Evolutionary conservation across 345 rosid species (phyloP), one percentile per base, ranked within the genome.

Genomic region (Citrus australasica): DNA sequence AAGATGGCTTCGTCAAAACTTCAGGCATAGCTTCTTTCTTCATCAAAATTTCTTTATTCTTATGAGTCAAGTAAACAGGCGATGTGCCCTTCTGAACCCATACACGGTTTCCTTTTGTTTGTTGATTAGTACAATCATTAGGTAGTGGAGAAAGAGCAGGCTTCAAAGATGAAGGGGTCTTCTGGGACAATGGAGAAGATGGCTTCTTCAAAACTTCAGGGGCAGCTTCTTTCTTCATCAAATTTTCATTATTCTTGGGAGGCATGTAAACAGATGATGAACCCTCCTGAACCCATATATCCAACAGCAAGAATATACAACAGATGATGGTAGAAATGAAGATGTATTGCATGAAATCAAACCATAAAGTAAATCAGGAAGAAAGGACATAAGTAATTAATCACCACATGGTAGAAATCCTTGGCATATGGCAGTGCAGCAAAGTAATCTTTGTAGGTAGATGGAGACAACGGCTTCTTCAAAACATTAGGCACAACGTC

Each of bases 401-500:
- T 32, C 70, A 73, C 76, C 83, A 79, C 64, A 28, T n/a, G 6
- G 65, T 83, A 80, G 76, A 73, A 64, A 75, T 77, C 83, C 75
- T 83, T 79, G 0, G 83, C 86, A 80, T 74, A 80, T 14, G 80
- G 74, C 74, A 75, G 77, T 22, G 83, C 81, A 56, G 79, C 75
- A 51, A 77, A 78, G 30, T 69, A 67, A 55, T 76, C 81, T 61
- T 28, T 79, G 81, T 82, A 82, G 0, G 84, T 81, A 1, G 81
- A 79, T 10, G 76, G 53, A 73, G 84, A 72, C 53, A 82, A 62
- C 25, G 78, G 79, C 33, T 14, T 65, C 33, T 33, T 48, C 28
- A 82, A 79, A 67, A 84, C 71, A 19, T 10, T 19, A 71, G 86
- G 86, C 42, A 80, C 82, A 7, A 32, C 51, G 21, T 65, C 82